Percentiles rank a stretch among this genome's conserved stretches.
Conservation (phyloP, 306 rosid species). For the Castanea sativa region DNA sequence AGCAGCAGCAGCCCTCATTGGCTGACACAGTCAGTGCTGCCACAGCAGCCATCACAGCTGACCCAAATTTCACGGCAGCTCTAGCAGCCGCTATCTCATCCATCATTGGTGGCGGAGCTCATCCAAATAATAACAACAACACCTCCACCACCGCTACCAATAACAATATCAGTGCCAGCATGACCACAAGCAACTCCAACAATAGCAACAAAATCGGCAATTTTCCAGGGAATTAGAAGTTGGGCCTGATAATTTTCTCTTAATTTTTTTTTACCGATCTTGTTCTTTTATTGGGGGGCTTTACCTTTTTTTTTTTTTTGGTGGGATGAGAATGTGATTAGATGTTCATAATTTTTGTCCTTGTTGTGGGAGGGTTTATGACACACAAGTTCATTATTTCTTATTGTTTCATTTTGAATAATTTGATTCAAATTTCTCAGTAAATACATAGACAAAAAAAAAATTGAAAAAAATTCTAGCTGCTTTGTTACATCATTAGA, state of each 20-base stretch:
- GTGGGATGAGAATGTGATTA: conserved; percentile 36
- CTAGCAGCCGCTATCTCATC: conserved; percentile 95
- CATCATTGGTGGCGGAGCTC: conserved; percentile 74
- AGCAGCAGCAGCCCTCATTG: conserved; percentile 25
- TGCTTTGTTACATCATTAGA: background rate
- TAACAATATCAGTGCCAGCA: conserved; percentile 6
- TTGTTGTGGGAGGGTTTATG: conserved; percentile 33
- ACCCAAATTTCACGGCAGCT: conserved; percentile 84
- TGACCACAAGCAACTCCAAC: conserved; percentile 20
- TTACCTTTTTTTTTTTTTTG: conserved; percentile 2
- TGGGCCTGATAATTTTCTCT: background rate
- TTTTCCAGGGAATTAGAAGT: conserved; percentile 55
- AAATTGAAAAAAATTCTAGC: background rate
- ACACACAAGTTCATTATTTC: conserved; percentile 45
- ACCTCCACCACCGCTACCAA: background rate
- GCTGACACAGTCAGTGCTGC: conserved; percentile 82
- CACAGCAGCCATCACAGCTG: conserved; percentile 82
- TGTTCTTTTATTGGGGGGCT: background rate
- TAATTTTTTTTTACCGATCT: background rate
- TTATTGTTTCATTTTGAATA: conserved; percentile 39
- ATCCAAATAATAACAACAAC: conserved; percentile 24
- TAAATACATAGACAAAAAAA: conserved; percentile 30
- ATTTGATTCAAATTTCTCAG: conserved; percentile 36
- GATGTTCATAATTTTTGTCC: conserved; percentile 64
- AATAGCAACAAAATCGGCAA: conserved; percentile 38